A percentile compares a stretch with the other conserved stretches of the same genome.
phyloP scores from a whole-genome alignment of 2,329 filamentous ascomycete genomes.

The Ustulina deusta region DNA sequence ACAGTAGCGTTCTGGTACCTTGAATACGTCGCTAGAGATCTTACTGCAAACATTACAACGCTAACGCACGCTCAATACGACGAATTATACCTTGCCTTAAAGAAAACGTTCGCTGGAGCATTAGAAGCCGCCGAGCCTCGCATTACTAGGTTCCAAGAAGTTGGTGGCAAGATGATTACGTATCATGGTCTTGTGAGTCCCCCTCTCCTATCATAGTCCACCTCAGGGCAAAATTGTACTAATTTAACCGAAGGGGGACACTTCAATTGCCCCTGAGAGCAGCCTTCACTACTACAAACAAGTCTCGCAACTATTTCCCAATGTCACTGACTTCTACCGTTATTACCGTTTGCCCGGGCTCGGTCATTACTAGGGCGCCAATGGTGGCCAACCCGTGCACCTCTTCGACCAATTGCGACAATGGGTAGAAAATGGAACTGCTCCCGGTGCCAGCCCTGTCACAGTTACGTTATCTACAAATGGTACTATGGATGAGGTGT shows the following conservation, averaged over 20 bases:
- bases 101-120: conserved; percentile 27
- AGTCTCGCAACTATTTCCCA: neutral
- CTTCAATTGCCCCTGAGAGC: conserved; percentile 1
- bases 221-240: neutral
- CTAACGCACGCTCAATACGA: conserved; percentile 32
- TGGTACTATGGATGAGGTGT: conserved; percentile 1
- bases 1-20: conserved; percentile 30
- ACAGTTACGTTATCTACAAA: neutral
- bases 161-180: conserved; percentile 62
- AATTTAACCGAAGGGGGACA: neutral
- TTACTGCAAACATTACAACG: conserved; percentile 12
- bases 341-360: conserved; percentile 51
- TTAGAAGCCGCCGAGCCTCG: conserved; percentile 53
- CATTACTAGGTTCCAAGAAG: conserved; percentile 56
- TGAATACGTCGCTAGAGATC: conserved; percentile 31
- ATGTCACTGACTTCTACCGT: conserved; percentile 48
- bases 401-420: conserved; percentile 47
- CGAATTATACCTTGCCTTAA: conserved; percentile 14
- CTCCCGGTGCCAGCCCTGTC: conserved; percentile 1
- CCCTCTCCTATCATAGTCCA: neutral
- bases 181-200: conserved; percentile 56
- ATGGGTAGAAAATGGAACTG: conserved; percentile 51
- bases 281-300: conserved; percentile 16
- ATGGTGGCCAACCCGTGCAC: conserved; percentile 42
- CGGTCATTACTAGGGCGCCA: conserved; percentile 50